These are phyloP conservation scores for Aspergillus cejpii DNA, from an alignment of 2,329 filamentous ascomycete species.

Conservation along the genomic window DNA sequence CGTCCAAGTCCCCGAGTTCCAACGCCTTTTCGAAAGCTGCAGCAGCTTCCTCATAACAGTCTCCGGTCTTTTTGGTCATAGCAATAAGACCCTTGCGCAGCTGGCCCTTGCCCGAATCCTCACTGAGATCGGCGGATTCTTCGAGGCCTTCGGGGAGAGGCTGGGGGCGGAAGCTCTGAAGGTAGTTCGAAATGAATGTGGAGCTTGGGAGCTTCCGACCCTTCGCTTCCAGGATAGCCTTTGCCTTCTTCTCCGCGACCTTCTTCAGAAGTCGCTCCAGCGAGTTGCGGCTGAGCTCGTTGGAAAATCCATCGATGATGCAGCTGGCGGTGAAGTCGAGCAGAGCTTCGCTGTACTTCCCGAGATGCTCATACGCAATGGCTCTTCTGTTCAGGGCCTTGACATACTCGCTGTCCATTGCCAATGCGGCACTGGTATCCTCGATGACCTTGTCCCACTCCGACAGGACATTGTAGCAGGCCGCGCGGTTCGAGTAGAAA, in stretches of 20 bases:
- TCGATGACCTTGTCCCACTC: slow-evolving; percentile 96
- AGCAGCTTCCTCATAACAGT: slow-evolving; percentile 85
- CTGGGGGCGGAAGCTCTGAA: slow-evolving; percentile 91
- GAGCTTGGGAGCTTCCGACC: slow-evolving; percentile 84
- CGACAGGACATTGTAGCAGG: slow-evolving; percentile 88
- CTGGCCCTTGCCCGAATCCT: slow-evolving; percentile 75
- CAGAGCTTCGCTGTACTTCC: slow-evolving; percentile 85
- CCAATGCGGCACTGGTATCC: slow-evolving; percentile 90
- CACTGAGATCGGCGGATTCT: slow-evolving; percentile 67
- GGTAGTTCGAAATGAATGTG: slow-evolving; percentile 96
- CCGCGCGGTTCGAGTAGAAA: slow-evolving; percentile 97
- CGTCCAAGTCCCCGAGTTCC: slow-evolving; percentile 69
- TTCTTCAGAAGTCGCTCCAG: slow-evolving; percentile 94
- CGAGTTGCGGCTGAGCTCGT: slow-evolving; percentile 76
- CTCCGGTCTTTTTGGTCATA: slow-evolving; percentile 77
- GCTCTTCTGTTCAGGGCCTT: slow-evolving; percentile 96
- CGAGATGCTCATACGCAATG: slow-evolving; percentile 91
- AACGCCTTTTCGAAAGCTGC: slow-evolving; percentile 81
- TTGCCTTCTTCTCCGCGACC: slow-evolving; percentile 89
- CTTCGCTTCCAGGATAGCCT: slow-evolving; percentile 74
- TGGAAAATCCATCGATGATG: slow-evolving; percentile 97
- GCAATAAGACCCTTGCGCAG: slow-evolving; percentile 75
- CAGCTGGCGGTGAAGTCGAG: slow-evolving; percentile 98
- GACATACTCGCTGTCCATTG: slow-evolving; percentile 89
- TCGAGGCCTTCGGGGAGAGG: slow-evolving; percentile 73